Percentiles rank a stretch among this genome's conserved stretches.
Evolutionary conservation across 169 alveolate genomes (phyloP).

Genomic region (Cryptosporidium parvum): DNA sequence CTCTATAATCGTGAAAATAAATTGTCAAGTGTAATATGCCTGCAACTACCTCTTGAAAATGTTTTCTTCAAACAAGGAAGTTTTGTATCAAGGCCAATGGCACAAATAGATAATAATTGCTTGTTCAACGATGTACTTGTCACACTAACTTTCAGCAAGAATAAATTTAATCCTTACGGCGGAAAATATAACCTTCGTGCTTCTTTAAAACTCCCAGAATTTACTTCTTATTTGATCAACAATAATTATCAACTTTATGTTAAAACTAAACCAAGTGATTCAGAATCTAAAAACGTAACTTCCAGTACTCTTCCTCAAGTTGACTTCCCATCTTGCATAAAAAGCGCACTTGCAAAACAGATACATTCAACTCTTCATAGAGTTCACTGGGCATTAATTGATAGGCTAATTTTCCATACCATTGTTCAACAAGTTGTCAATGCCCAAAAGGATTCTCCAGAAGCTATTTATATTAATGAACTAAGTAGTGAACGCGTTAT

Average conservation of each 20-base stretch:
- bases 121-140: conserved; percentile 10
- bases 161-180: not conserved
- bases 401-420: conserved; percentile 12
- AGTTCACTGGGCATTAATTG: conserved; percentile 51
- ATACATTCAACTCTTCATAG: conserved; percentile 59
- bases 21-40: not conserved
- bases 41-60: conserved; percentile 34
- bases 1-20: not conserved
- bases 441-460: not conserved
- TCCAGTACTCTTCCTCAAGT: not conserved
- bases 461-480: conserved; percentile 1
- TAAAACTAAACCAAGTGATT: not conserved
- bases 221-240: conserved; percentile 10
- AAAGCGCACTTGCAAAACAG: conserved; percentile 40
- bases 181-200: conserved; percentile 1
- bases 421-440: conserved; percentile 24
- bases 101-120: not conserved
- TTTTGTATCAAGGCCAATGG: conserved; percentile 9
- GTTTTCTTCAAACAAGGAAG: not conserved
- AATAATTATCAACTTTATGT: conserved; percentile 23
- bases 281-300: not conserved
- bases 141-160: not conserved
- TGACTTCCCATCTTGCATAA: conserved; percentile 21
- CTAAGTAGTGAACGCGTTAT: conserved; percentile 3
- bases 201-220: conserved; percentile 11